phyloP scores from a whole-genome alignment of 1,284 basidiomycete species.

The Malassezia obtusa region DNA sequence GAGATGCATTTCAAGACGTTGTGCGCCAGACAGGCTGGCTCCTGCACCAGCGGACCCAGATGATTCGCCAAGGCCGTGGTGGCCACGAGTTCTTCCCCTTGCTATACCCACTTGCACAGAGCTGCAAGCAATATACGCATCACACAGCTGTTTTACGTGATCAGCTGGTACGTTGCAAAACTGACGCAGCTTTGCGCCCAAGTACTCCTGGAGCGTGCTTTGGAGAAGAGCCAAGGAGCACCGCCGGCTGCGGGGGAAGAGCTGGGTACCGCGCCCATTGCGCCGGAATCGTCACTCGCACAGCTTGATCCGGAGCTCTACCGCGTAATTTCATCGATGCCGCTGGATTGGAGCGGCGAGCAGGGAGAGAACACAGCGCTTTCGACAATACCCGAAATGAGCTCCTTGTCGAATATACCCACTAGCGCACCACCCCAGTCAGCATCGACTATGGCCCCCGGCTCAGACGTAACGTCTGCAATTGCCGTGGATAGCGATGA shows the following conservation, averaged over 20 bases:
- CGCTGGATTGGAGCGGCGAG: background rate
- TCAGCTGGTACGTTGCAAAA: background rate
- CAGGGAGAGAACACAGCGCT: background rate
- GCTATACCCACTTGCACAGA: background rate
- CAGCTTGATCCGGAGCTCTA: slow-evolving; percentile 8
- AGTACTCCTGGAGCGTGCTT: slow-evolving; percentile 1
- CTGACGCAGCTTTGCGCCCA: slow-evolving; percentile 7
- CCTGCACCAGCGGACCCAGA: slow-evolving; percentile 7
- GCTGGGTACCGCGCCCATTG: background rate
- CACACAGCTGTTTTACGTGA: background rate
- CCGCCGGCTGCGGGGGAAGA: background rate
- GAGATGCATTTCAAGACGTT: background rate
- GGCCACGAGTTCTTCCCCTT: background rate
- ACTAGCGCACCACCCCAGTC: background rate
- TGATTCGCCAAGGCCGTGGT: slow-evolving; percentile 1
- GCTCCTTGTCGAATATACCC: background rate
- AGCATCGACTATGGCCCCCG: background rate
- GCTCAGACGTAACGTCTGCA: background rate
- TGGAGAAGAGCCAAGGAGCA: background rate
- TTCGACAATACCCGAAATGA: background rate
- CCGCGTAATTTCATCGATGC: slow-evolving; percentile 8
- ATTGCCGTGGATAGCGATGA: slow-evolving; percentile 12
- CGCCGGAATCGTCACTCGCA: background rate
- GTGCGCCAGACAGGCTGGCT: slow-evolving; percentile 14
- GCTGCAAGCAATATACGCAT: background rate